A percentile compares a stretch with the other conserved stretches of the same genome.
phyloP scores from a whole-genome alignment of 2,329 filamentous ascomycete species.

The Mariannaea elegans region DNA sequence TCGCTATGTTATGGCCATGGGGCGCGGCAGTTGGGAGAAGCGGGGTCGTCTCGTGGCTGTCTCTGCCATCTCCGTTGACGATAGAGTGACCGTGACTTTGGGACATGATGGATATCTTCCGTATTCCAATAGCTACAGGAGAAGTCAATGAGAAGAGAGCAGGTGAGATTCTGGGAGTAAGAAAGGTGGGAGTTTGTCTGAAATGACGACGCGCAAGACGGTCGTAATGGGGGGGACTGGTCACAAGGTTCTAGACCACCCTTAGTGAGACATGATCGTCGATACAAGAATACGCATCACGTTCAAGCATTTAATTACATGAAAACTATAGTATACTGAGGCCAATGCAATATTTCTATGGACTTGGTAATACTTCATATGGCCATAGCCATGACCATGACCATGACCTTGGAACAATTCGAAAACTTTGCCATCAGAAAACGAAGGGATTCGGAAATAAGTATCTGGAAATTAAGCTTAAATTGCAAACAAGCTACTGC shows the following conservation, averaged over 20 bases:
- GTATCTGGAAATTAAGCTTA: no score
- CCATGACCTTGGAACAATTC: neutral
- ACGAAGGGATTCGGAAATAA: no score
- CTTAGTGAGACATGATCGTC: neutral
- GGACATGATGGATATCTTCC: neutral
- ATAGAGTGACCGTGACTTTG: neutral
- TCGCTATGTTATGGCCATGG: slow-evolving; percentile 17
- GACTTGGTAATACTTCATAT: no score
- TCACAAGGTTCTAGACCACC: neutral
- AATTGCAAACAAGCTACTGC: no score
- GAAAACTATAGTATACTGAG: neutral
- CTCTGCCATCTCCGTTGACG: slow-evolving; percentile 20
- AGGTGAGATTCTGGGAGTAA: neutral
- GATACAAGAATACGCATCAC: no score
- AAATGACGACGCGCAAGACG: neutral
- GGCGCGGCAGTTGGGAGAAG: slow-evolving; percentile 40
- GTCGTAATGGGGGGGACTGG: neutral
- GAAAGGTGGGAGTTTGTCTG: neutral
- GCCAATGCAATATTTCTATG: no score
- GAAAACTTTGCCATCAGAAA: no score
- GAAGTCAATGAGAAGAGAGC: neutral
- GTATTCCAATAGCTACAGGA: no score
- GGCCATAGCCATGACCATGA: no score
- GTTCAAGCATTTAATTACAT: neutral
- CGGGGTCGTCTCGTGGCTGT: slow-evolving; percentile 32